Percentiles rank a stretch among this genome's conserved stretches.
These are phyloP conservation scores for Nicotiana knightiana DNA, from an alignment of 257 asterid genomes.

Conservation along the genomic window DNA sequence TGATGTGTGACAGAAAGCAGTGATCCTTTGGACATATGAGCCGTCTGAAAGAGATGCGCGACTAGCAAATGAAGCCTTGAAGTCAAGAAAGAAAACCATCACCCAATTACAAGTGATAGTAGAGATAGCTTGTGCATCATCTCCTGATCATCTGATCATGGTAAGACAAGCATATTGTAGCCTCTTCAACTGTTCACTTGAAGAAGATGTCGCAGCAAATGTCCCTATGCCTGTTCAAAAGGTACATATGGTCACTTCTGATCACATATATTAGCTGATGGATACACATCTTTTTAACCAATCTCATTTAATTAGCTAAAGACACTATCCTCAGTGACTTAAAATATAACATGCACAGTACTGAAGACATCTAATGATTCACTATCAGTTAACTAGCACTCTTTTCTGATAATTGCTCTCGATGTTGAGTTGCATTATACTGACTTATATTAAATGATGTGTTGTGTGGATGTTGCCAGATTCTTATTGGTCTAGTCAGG, in stretches of 20 bases:
- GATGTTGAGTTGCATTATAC: not conserved
- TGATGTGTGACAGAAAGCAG: conserved; percentile 49
- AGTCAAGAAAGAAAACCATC: conserved; percentile 36
- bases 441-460: not conserved
- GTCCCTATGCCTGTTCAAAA: conserved; percentile 56
- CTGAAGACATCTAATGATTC: not conserved
- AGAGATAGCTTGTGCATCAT: conserved; percentile 74
- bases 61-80: conserved; percentile 61
- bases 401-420: not conserved
- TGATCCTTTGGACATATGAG: conserved; percentile 59
- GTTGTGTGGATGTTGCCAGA: conserved; percentile 29
- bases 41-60: conserved; percentile 82
- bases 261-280: not conserved
- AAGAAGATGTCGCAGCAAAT: conserved; percentile 60
- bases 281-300: not conserved
- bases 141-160: conserved; percentile 61
- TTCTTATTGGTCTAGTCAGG: conserved; percentile 58
- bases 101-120: conserved; percentile 55
- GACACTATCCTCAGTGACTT: not conserved
- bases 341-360: not conserved
- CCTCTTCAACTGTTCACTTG: conserved; percentile 56
- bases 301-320: not conserved
- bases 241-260: conserved; percentile 28
- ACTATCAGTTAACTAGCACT: not conserved
- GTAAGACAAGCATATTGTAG: conserved; percentile 62